Base-by-base conservation (phyloP, 169 alveolate species). In the Theileria equi region DNA sequence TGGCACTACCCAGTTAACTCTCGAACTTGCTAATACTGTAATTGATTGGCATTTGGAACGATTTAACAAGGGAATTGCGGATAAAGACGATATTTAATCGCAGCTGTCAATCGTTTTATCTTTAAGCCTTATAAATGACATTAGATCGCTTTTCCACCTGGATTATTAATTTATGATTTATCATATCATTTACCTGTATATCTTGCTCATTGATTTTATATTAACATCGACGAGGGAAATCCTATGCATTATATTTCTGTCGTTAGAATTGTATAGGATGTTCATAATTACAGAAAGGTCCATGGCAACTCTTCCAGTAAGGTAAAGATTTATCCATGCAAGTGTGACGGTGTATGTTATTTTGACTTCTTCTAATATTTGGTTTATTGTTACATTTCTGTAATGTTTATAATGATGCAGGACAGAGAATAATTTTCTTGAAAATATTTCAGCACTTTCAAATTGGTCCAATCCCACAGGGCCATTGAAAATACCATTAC, bases 1-100 rank as follows among this genome's bases (percentile, higher is more conserved):
- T 0, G 93, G 94, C 2, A 70, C 84, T 3, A 70, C 63, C 45
- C 65, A 63, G 31, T 82, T 90, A 13, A 88, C 93, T 11, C 59
- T 63, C 17, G 93, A 86, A 19, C 50, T 90, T 32, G 94, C 94
- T 4, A 92, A 88, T 7, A 73, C 90, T 32, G 89, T 87, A 13
- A 55, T 88, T 29, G 23, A 69, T 29, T 89, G 94, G 94, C 81
- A 84, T 58, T 77, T 88, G 29, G 50, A 76, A n/a, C 78, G 74
- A 28, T 63, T 62, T 36, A 57, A 43, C 58, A 68, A 68, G 16
- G 52, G 13, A 17, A 38, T 44, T n/a, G n/a, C n/a, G n/a, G n/a
- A n/a, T n/a, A n/a, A n/a, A n/a, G n/a, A n/a, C n/a, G n/a, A n/a
- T n/a, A n/a, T n/a, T n/a, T n/a, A n/a, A n/a, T n/a, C n/a, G n/a